Conservation (phyloP, 2,329 filamentous ascomycete species). For the Lasiodiplodia theobromae region DNA sequence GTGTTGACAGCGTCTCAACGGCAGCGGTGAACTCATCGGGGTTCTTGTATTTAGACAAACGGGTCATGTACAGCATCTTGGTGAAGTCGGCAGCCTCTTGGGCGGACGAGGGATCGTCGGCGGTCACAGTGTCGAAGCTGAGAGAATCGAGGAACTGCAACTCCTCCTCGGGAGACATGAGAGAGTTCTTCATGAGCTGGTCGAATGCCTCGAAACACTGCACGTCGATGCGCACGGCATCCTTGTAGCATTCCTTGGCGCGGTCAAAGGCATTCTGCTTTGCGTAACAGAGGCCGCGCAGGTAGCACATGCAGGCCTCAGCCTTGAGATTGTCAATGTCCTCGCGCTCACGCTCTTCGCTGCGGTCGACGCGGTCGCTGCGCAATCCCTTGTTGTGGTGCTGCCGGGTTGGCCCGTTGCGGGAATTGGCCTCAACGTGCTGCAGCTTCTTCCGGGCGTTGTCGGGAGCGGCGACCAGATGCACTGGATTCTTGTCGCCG, state of each 20-base stretch:
- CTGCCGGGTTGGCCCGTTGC: conserved; percentile 44
- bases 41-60: conserved; percentile 93
- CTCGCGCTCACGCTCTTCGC: conserved; percentile 70
- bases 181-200: conserved; percentile 94
- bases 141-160: conserved; percentile 87
- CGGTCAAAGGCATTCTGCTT: conserved; percentile 97
- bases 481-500: conserved; percentile 91
- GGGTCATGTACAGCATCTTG: conserved; percentile 94
- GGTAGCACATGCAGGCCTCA: conserved; percentile 96
- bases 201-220: conserved; percentile 99
- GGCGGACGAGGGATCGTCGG: conserved; percentile 68
- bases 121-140: conserved; percentile 83
- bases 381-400: conserved; percentile 54
- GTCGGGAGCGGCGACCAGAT: conserved; percentile 75
- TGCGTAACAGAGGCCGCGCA: conserved; percentile 91
- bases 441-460: conserved; percentile 75
- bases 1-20: conserved; percentile 88
- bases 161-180: conserved; percentile 89
- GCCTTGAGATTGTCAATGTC: conserved; percentile 80
- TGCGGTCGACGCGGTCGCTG: conserved; percentile 62
- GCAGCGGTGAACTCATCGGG: conserved; percentile 82
- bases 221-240: conserved; percentile 94
- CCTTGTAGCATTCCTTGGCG: conserved; percentile 98
- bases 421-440: conserved; percentile 63
- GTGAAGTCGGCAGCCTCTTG: conserved; percentile 94